Base-by-base conservation (phyloP, 2,329 filamentous ascomycete species). In the Aspergillus unguis region DNA sequence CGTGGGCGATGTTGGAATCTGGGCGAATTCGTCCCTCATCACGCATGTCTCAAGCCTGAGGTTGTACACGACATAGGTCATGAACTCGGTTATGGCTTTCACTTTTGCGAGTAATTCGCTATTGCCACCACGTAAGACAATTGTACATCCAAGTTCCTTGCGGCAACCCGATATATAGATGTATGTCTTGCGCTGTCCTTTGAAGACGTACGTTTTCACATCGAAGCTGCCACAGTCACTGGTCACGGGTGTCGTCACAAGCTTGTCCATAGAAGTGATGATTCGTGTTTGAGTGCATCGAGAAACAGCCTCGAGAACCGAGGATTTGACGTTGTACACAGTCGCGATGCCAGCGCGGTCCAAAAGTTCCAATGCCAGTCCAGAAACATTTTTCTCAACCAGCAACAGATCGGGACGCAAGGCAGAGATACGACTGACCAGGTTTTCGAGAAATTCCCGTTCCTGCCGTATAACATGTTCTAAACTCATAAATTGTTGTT, bases 21-120 rank as follows among this genome's bases (percentile, higher is more conserved):
- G 83, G 11, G 95, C 87, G 61, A 90, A 95, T 63, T 95, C 92
- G 68, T 99, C 94, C 48, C 90, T 83, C 81, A 99, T 89, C 42
- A 99, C 77, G 62, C 89, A 96, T 1, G 94, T 96, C 72, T 99
- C 94, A 10, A 99, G 80, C 67, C 95, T 96, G 48, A 99, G 79
- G 63, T 96, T 99, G 73, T 99, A 99, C 9, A 97, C 92, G 23
- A 99, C 95, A 62, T 97, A 99, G 35, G 95, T 88, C 92, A 99
- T 96, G 67, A 99, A 97, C 67, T 99, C 94, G 8, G 92, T 94
- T 60, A 99, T 94, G 48, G 85, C 83, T 73, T 99, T 99, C 70
- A 99, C 85, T 62, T 85, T 88, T 1, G 84, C 78, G 17, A 99
- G 79, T 0, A 85, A 78, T 44, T 82, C 76, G 29, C 85, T 85